phyloP scores from a whole-genome alignment of 495 filamentous ascomycete species.

The Trichodelitschia bisporula region DNA sequence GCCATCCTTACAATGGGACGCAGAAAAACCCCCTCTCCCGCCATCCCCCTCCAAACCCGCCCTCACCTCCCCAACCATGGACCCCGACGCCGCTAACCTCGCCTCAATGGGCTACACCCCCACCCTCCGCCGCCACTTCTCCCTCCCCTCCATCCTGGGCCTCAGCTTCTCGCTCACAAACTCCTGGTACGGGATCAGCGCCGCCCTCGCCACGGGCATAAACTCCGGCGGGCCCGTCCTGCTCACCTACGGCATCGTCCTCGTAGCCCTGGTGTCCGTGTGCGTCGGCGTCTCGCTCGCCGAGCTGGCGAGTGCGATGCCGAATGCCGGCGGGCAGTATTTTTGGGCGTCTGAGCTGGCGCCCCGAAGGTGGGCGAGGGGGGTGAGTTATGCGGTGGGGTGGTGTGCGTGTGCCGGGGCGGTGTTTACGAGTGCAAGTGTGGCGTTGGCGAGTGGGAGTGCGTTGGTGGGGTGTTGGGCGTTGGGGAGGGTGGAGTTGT shows the following conservation, averaged over 20 bases:
- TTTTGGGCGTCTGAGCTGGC: conserved; percentile 37
- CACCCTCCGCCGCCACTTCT: conserved; percentile 39
- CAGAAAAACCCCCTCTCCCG: no score
- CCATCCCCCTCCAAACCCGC: no score
- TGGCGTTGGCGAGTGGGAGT: no score
- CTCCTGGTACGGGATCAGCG: conserved; percentile 38
- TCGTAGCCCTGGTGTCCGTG: conserved; percentile 26
- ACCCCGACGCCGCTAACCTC: no score
- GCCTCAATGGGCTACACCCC: no score
- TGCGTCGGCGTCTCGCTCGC: conserved; percentile 29
- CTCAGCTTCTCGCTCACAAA: conserved; percentile 38
- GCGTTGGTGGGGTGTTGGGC: no score
- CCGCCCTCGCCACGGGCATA: conserved; percentile 32
- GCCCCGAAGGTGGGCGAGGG: conserved; percentile 25
- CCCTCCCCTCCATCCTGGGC: conserved; percentile 29
- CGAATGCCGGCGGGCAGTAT: conserved; percentile 39
- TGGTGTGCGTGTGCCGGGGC: no score
- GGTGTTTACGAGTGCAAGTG: no score
- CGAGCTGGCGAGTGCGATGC: conserved; percentile 31
- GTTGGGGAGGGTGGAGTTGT: no score
- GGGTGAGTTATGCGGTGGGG: no score
- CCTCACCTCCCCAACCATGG: no score
- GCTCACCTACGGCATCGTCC: conserved; percentile 34
- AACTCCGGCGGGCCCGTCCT: conserved; percentile 33
- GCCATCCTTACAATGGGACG: no score